Evolutionary conservation across 2,329 filamentous ascomycete genomes (phyloP), one percentile per base, ranked within the genome.

Genomic region (Penicillium crustosum): DNA sequence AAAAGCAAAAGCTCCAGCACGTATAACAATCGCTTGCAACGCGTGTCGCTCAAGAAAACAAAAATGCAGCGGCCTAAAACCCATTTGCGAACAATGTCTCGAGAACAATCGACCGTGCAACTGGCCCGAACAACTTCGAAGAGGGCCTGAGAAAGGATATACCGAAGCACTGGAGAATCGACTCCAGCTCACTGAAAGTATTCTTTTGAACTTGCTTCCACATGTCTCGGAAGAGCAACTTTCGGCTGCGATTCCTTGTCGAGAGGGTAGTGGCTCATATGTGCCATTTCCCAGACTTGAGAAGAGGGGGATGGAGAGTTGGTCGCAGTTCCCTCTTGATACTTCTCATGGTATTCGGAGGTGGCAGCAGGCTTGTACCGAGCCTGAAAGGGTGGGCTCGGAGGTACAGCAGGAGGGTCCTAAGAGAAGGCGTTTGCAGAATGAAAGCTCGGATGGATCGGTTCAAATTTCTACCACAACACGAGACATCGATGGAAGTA

Each of bases 71-170:
- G 76, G 19, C 9, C 25, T 6, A 49, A 77, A 74, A 51, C 75
- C 75, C 35, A 60, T 70, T 10, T 76, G 75, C 52, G 65, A 61
- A 17, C 73, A 75, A 57, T 77, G 75, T 49, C 61, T 68, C 15
- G 67, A 71, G 21, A 65, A 70, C 35, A 67, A 70, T 49, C 67
- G 73, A 21, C 63, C 61, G 4, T 77, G 75, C 51, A 61, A 69
- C 29, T 77, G 75, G 75, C 75, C 75, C 6, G 70, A 72, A 49
- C 69, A 75, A 43, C 66, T 75, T 7, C 75, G 74, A 61, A 68
- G 78, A 50, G 78, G 78, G 2, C 78, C 78, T 7, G 73, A 77
- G n/a, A 80, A 79, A 59, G 78, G 78, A 8, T 79, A 80, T 51
- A 72, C 76, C 19, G 78, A 79, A 64, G 73, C 75, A 17, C 61